phyloP scores from a whole-genome alignment of 129 eudicot genomes.

The Arctium minus region DNA sequence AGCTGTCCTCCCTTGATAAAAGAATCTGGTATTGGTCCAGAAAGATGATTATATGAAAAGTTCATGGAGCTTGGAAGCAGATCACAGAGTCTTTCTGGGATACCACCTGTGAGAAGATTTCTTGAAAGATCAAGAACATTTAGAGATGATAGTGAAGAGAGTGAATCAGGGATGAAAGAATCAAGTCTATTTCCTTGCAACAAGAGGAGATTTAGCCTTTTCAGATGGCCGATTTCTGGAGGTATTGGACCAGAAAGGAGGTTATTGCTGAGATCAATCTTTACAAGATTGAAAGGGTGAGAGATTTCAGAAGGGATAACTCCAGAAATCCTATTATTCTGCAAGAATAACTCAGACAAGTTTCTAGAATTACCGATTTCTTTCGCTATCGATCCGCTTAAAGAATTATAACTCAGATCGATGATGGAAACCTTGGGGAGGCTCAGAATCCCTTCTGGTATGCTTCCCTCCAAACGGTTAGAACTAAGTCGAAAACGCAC shows the following conservation, averaged over 20 bases:
- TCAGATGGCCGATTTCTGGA: constrained; percentile 58
- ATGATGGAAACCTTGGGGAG: constrained; percentile 70
- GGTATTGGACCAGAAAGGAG: constrained; percentile 77
- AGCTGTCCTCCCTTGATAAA: constrained; percentile 59
- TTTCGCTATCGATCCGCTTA: constrained; percentile 55
- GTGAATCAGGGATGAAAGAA: constrained; percentile 64
- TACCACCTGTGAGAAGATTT: constrained; percentile 55
- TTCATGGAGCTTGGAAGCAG: constrained; percentile 83
- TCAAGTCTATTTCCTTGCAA: constrained; percentile 59
- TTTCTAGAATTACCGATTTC: constrained; percentile 53
- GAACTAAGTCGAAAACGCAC: constrained; percentile 71
- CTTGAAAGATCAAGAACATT: constrained; percentile 75
- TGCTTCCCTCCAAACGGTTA: constrained; percentile 48
- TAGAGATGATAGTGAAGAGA: constrained; percentile 50
- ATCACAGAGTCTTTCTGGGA: constrained; percentile 72
- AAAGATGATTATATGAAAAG: constrained; percentile 72
- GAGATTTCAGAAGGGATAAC: constrained; percentile 66
- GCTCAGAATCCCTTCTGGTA: constrained; percentile 54
- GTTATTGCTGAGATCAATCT: constrained; percentile 80
- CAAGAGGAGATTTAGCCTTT: constrained; percentile 49
- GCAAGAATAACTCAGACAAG: constrained; percentile 66
- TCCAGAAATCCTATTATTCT: constrained; percentile 62
- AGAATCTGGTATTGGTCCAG: constrained; percentile 75
- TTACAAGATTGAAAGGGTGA: constrained; percentile 50
- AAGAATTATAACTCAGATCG: constrained; percentile 56